Percentiles rank a stretch among this genome's conserved stretches.
Conservation (phyloP, 179 eudicot species). For the Spinacia oleracea region DNA sequence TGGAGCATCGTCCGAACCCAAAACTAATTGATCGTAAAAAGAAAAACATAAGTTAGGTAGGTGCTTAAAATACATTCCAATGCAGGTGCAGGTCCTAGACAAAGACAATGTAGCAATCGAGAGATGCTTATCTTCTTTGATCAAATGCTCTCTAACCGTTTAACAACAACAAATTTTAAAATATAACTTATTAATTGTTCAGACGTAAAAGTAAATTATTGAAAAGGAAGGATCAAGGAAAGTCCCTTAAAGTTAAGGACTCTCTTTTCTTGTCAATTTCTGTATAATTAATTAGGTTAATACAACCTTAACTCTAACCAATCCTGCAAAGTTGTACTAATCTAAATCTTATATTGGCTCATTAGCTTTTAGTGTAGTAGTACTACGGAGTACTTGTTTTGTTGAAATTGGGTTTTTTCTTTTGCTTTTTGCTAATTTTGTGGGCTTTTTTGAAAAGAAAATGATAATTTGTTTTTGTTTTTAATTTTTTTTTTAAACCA, state of each 20-base stretch:
- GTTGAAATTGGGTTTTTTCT: neutral
- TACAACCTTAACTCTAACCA: slow-evolving; percentile 11
- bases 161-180: slow-evolving; percentile 6
- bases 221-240: slow-evolving; percentile 32
- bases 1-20: too few species aligned
- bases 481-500: too few species aligned
- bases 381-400: neutral
- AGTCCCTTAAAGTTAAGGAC: slow-evolving; percentile 13
- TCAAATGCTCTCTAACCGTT: slow-evolving; percentile 28
- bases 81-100: slow-evolving; percentile 21
- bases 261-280: slow-evolving; percentile 12
- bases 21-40: too few species aligned
- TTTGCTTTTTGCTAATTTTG: neutral
- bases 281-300: neutral
- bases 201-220: slow-evolving; percentile 28
- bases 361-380: neutral
- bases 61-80: slow-evolving; percentile 16
- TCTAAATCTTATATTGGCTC: neutral
- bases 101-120: slow-evolving; percentile 36
- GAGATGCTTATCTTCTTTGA: slow-evolving; percentile 36
- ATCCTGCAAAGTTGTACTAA: slow-evolving; percentile 16
- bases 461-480: too few species aligned
- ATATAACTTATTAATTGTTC: slow-evolving; percentile 20
- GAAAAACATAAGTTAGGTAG: too few species aligned
- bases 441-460: too few species aligned